Conservation (phyloP, 805 yeast genomes). For the Lachancea lanzarotensis region DNA sequence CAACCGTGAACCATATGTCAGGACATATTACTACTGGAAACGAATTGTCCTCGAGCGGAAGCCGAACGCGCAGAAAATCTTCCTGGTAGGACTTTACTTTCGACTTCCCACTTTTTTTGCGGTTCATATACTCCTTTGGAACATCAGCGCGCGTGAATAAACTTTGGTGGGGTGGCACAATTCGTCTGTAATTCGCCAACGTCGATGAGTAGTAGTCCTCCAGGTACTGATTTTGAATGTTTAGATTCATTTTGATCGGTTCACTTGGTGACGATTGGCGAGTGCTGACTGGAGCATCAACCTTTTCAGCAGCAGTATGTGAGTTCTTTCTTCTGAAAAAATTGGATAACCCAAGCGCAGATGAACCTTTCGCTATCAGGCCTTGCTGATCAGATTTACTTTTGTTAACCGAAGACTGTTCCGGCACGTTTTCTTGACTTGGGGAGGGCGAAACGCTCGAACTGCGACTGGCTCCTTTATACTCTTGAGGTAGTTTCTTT, state of each 20-base stretch:
- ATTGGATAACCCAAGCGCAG: constrained; percentile 23
- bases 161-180: constrained; percentile 11
- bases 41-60: constrained; percentile 24
- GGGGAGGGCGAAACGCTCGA: constrained; percentile 1
- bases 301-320: not conserved
- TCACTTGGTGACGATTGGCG: constrained; percentile 4
- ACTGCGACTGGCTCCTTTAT: not conserved
- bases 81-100: constrained; percentile 15
- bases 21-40: constrained; percentile 27
- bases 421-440: constrained; percentile 2
- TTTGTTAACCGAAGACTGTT: not conserved
- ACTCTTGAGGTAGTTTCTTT: not conserved
- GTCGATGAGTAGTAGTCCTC: constrained; percentile 21
- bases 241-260: constrained; percentile 1
- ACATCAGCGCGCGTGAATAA: not conserved
- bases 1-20: constrained; percentile 22
- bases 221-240: constrained; percentile 22
- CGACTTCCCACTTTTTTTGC: constrained; percentile 8
- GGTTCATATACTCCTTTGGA: constrained; percentile 1
- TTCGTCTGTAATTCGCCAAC: constrained; percentile 22
- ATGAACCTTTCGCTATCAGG: constrained; percentile 12
- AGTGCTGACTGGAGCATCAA: not conserved
- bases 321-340: constrained; percentile 23
- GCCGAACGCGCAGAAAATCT: constrained; percentile 19
- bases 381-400: constrained; percentile 4